A percentile compares a stretch with the other conserved stretches of the same genome.
Conservation (phyloP, 352 stramenopile species). For the Globisporangium barbulae region DNA sequence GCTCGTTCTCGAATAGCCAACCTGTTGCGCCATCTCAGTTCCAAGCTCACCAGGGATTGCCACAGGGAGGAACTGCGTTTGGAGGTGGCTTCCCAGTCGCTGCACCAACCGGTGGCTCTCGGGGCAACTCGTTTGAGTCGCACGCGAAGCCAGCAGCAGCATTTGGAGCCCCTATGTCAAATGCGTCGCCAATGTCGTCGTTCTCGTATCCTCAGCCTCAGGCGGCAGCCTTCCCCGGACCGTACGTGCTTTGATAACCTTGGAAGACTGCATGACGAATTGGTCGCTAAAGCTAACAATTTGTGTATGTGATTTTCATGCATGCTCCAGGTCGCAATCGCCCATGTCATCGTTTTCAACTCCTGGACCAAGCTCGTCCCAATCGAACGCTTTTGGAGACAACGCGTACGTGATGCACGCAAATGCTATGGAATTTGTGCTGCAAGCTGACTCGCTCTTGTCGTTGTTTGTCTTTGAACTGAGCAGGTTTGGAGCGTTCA, state of each 20-base stretch:
- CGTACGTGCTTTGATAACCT: slow-evolving; percentile 4
- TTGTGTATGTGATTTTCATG: background rate
- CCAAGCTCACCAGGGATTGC: slow-evolving; percentile 10
- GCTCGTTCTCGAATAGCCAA: slow-evolving; percentile 11
- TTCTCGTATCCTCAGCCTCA: slow-evolving; percentile 13
- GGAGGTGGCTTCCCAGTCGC: slow-evolving; percentile 15
- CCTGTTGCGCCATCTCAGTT: slow-evolving; percentile 6
- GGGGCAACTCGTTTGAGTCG: slow-evolving; percentile 39
- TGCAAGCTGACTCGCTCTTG: background rate
- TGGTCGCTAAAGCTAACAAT: background rate
- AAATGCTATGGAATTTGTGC: background rate
- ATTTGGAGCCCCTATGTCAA: slow-evolving; percentile 13
- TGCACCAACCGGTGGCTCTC: slow-evolving; percentile 18
- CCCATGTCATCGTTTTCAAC: slow-evolving; percentile 40
- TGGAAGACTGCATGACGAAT: background rate
- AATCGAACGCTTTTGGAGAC: slow-evolving; percentile 35
- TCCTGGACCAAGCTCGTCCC: slow-evolving; percentile 20
- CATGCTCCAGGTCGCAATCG: slow-evolving; percentile 18
- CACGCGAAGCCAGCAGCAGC: slow-evolving; percentile 16
- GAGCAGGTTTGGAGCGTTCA: slow-evolving; percentile 33
- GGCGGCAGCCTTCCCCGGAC: slow-evolving; percentile 9
- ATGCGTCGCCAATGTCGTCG: slow-evolving; percentile 13
- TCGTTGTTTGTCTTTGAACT: background rate
- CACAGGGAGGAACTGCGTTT: slow-evolving; percentile 10
- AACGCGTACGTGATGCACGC: slow-evolving; percentile 34